Evolutionary conservation across 2,329 filamentous ascomycete genomes (phyloP), one percentile per base, ranked within the genome.

Genomic region (Aspergillus sergii): DNA sequence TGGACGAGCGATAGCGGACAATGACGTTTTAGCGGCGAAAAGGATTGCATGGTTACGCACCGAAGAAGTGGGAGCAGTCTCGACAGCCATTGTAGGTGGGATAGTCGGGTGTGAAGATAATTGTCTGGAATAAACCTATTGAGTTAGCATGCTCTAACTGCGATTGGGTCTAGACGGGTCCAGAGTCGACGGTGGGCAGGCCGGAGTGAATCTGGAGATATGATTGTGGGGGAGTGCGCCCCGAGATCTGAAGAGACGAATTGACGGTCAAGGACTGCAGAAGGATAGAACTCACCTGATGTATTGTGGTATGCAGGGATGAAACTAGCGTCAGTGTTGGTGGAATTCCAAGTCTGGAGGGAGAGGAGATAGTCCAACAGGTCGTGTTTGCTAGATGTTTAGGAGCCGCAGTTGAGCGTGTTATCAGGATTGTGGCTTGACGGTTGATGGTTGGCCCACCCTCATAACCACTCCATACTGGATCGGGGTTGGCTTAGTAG

Each of bases 1-100:
- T 62, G 46, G 26, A 28, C 55, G 36, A 46, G 53, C 21, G 46
- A 41, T 30, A 45, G 66, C 53, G 23, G 56, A 58, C 60, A 43
- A 64, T 55, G 60, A 62, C 61, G 61, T 60, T 55, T 41, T 39
- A 34, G 58, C 41, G 10, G 16, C 36, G 4, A 32, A 21, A 57
- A 50, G 11, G 61, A 26, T 6, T 30, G n/a, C 9, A 21, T 51
- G 60, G 61, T 56, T 39, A 72, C 71, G 43, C 70, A 76, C 75
- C 58, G 72, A 68, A 53, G 68, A 61, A 57, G 68, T 66, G 63
- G 74, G 63, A 58, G 68, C 58, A 60, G 63, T 65, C 48, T 77
- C 74, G 59, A 71, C 70, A 67, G 72, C 71, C 75, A 77, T 77
- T 74, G 65, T 73, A 57, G 28, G 57, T 63, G 60, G 46, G n/a